Evolutionary conservation across 148 eudicot species (phyloP), one percentile per base, ranked within the genome.

Genomic region (Cornus kousa): DNA sequence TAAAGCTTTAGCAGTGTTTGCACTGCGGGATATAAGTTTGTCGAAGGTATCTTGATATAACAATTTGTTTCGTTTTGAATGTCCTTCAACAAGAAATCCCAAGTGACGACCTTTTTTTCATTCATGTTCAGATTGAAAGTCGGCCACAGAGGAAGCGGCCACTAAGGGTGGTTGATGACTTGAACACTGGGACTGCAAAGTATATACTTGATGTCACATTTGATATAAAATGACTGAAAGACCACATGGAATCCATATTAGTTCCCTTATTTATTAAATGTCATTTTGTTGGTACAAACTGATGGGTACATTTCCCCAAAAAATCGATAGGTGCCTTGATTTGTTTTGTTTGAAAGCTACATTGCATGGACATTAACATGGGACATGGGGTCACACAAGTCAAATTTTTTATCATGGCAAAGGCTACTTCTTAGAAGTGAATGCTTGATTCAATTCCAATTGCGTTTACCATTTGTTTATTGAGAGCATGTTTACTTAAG

Each of bases 1-100:
- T 81, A 88, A 88, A 69, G 90, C 88, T 73, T 79, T 88, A 33
- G 88, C 90, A 55, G 88, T 83, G 39, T 88, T 88, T 86, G 85
- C 90, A 71, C 75, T 85, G 75, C 77, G 90, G 73, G 80, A 85
- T 31, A 88, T 87, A 32, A 87, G 83, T 79, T 78, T 87, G 65
- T 62, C 84, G 8, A 87, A 87, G 88, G 90, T 87, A 81, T 31
- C 19, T 64, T 43, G 13, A 59, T n/a, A 48, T 81, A 59, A 55
- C 19, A 35, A 3, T 55, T 78, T 9, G 23, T 62, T 13, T n/a
- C 7, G 24, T 5, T 67, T 67, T 62, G 17, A 20, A n/a, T 55
- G 35, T 40, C 70, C 24, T 55, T 37, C 9, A 19, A n/a, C 7
- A 7, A 48, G 46, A 37, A 69, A 55, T 35, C 53, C 48, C 7